A percentile compares a stretch with the other conserved stretches of the same genome.
These are phyloP conservation scores for Mycena citricolor DNA, from an alignment of 1,284 basidiomycete genomes.

Conservation along the genomic window DNA sequence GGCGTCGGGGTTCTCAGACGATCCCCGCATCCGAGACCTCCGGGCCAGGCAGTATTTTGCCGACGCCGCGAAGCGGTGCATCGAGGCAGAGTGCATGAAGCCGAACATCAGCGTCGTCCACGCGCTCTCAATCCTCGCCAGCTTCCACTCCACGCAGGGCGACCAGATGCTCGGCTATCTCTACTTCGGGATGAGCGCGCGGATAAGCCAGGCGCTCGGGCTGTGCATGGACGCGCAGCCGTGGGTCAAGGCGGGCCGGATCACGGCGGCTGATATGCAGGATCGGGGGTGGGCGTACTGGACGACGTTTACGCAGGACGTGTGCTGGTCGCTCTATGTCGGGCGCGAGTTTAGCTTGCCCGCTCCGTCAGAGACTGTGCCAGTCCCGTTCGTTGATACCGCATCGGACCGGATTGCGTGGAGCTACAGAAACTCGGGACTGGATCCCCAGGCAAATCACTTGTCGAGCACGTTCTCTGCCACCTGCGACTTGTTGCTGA, in stretches of 20 bases:
- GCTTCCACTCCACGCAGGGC: constrained; percentile 55
- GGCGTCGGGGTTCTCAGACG: constrained; percentile 57
- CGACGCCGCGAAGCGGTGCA: constrained; percentile 50
- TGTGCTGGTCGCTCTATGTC: constrained; percentile 60
- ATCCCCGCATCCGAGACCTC: constrained; percentile 46
- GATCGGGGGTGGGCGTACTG: constrained; percentile 53
- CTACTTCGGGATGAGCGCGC: constrained; percentile 55
- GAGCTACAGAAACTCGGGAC: constrained; percentile 38
- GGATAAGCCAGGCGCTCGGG: constrained; percentile 50
- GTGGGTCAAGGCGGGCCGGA: constrained; percentile 52
- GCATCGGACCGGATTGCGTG: constrained; percentile 48
- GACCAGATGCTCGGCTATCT: constrained; percentile 59
- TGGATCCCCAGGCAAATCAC: constrained; percentile 46
- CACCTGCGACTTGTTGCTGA: constrained; percentile 53
- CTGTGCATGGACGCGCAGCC: constrained; percentile 55
- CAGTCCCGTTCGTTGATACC: constrained; percentile 45
- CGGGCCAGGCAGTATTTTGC: constrained; percentile 50
- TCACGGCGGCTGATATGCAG: constrained; percentile 48
- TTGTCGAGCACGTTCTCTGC: constrained; percentile 53
- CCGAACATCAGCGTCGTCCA: constrained; percentile 63
- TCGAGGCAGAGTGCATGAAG: constrained; percentile 57
- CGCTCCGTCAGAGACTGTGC: constrained; percentile 37
- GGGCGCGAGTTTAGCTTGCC: constrained; percentile 55
- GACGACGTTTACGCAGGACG: constrained; percentile 50
- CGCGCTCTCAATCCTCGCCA: constrained; percentile 57